Base-by-base conservation (phyloP, 352 stramenopile species). In the Pythium apleroticum region DNA sequence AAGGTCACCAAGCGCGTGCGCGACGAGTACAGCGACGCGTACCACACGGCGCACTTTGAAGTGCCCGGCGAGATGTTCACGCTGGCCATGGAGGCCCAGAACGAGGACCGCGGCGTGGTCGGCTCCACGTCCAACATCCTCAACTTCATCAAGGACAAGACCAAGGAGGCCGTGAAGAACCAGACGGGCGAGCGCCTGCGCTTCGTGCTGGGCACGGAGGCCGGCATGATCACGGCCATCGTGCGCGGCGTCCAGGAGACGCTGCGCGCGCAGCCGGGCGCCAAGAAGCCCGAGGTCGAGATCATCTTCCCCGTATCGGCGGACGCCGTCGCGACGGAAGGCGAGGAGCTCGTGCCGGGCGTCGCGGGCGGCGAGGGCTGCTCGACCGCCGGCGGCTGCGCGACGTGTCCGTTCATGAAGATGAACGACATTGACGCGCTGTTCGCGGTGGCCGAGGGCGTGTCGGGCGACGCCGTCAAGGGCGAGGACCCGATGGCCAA, bases 31-130 rank as follows among this genome's bases (percentile, higher is more conserved):
- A 74, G 76, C 31, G 88, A 98, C 71, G 93, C 93, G 4, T 99
- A 93, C 77, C 84, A 98, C 53, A 98, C 96, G 46, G 97, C 97
- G 27, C 97, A 99, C 77, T 95, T 99, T 72, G 97, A 99, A 80
- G 97, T 99, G 28, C 97, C 97, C 11, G 97, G 97, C n/a, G 96
- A 99, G 86, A 99, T 99, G 96, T 99, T 99, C 68, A 96, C 97
- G 63, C 89, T 99, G 39, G 97, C 96, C 17, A 98, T 99, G 82
- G 86, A 97, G 63, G 97, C 96, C 45, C 59, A 98, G 71, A 90
- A 93, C 33, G 53, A 75, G 9, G 94, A 90, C 65, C 83, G 90
- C 33, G 96, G 96, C 45, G 95, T 98, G 12, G 94, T 99, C 7
- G 95, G 97, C 10, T 98, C 92, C 28, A 99, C 97, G 9, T 96